These are phyloP conservation scores for Dovyalis caffra DNA, from an alignment of 345 rosid genomes.

Conservation along the genomic window DNA sequence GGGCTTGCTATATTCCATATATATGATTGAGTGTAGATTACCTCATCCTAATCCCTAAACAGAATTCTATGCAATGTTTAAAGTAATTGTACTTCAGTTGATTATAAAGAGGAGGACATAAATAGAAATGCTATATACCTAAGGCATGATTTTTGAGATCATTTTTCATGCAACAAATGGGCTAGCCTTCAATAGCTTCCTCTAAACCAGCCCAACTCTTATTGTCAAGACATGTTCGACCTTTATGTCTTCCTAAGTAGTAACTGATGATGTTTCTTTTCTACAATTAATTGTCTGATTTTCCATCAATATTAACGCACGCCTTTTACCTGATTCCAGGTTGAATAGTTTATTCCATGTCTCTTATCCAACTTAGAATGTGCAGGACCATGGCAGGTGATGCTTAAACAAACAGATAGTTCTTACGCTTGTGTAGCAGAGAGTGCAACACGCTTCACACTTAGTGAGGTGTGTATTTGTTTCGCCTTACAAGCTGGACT, in stretches of 20 bases:
- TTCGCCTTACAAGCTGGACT: slow-evolving; percentile 1
- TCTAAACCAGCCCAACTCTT: neutral
- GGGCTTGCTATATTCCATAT: neutral
- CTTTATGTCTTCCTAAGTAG: neutral
- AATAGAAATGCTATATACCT: neutral
- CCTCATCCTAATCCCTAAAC: neutral
- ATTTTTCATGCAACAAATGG: neutral
- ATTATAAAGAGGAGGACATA: neutral
- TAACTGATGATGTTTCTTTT: neutral
- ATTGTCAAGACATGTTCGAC: neutral
- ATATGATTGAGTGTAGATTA: neutral
- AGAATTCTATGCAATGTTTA: neutral
- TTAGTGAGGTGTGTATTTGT: slow-evolving; percentile 63
- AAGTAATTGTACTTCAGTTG: neutral
- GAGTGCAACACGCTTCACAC: slow-evolving; percentile 79
- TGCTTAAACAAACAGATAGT: slow-evolving; percentile 92
- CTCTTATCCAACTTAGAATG: neutral
- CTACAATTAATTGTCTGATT: neutral
- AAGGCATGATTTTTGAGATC: neutral
- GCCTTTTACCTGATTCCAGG: neutral
- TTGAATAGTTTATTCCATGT: neutral
- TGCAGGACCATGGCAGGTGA: slow-evolving; percentile 99
- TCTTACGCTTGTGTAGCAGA: slow-evolving; percentile 89
- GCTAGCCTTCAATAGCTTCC: neutral
- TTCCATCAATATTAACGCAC: neutral